phyloP scores from a whole-genome alignment of 148 eudicot species.

The Pouteria glomerata region DNA sequence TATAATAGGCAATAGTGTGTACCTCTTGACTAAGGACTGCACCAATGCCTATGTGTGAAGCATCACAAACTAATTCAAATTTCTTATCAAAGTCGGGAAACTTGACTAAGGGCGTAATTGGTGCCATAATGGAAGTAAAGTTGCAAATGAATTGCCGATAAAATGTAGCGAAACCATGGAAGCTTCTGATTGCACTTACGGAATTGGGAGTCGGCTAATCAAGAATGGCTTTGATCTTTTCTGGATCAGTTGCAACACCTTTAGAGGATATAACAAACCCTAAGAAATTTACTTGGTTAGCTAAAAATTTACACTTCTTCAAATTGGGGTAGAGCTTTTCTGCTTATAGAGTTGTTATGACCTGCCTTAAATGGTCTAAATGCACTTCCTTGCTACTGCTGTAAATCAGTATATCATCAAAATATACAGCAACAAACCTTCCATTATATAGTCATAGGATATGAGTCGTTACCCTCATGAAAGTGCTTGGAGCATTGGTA shows the following conservation, averaged over 20 bases:
- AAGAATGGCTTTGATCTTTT: background rate
- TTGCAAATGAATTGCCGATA: conserved; percentile 1
- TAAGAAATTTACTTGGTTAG: background rate
- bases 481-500: conserved; percentile 8
- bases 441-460: background rate
- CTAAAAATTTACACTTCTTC: conserved; percentile 1
- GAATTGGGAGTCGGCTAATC: background rate
- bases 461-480: background rate
- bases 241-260: conserved; percentile 3
- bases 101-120: background rate
- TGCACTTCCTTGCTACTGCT: background rate
- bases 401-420: conserved; percentile 8
- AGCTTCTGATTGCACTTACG: background rate
- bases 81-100: background rate
- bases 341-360: background rate
- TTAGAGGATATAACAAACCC: background rate
- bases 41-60: background rate
- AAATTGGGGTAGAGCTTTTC: background rate
- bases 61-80: conserved; percentile 2
- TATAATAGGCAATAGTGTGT: background rate
- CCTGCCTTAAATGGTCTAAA: background rate
- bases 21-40: background rate
- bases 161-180: conserved; percentile 4
- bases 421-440: background rate
- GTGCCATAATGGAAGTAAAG: conserved; percentile 9